Conservation (phyloP, 2,329 filamentous ascomycete genomes). For the Claviceps africana region DNA sequence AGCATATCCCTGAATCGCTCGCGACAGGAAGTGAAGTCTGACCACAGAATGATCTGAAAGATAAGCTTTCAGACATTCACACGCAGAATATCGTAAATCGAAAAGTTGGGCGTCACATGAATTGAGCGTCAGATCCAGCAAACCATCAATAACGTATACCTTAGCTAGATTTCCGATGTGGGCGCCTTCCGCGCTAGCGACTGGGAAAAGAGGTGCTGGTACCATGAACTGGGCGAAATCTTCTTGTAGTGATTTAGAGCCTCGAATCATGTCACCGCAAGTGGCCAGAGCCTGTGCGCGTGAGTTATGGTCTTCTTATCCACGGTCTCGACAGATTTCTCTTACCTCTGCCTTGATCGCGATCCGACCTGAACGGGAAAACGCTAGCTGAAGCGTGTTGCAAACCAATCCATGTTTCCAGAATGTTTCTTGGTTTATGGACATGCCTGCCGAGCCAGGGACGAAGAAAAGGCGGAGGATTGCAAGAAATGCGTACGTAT, state of each 20-base stretch:
- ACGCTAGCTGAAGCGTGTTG: slow-evolving; percentile 69
- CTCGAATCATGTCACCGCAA: slow-evolving; percentile 78
- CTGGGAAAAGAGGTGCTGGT: slow-evolving; percentile 36
- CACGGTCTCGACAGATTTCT: slow-evolving; percentile 5
- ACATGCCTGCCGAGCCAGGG: slow-evolving; percentile 63
- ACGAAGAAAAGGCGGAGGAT: slow-evolving; percentile 78
- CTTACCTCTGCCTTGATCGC: slow-evolving; percentile 69
- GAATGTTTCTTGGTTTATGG: slow-evolving; percentile 73
- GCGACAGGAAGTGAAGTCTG: slow-evolving; percentile 67
- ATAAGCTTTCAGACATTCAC: slow-evolving; percentile 86
- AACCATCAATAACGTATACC: slow-evolving; percentile 84
- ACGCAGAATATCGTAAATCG: slow-evolving; percentile 71
- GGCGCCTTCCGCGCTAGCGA: slow-evolving; percentile 22
- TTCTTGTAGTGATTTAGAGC: slow-evolving; percentile 69
- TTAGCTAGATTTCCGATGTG: slow-evolving; percentile 38
- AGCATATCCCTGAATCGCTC: slow-evolving; percentile 78
- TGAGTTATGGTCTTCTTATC: slow-evolving; percentile 4
- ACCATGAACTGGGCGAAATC: slow-evolving; percentile 80
- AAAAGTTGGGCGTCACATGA: slow-evolving; percentile 53
- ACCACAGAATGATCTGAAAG: slow-evolving; percentile 72
- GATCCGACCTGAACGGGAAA: slow-evolving; percentile 50
- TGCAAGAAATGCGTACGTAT: slow-evolving; percentile 77
- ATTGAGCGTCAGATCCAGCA: slow-evolving; percentile 69
- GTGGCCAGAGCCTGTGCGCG: slow-evolving; percentile 55
- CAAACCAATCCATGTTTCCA: slow-evolving; percentile 71